Base-by-base conservation (phyloP, 768 basidiomycete genomes). In the Tricholoma sp. region DNA sequence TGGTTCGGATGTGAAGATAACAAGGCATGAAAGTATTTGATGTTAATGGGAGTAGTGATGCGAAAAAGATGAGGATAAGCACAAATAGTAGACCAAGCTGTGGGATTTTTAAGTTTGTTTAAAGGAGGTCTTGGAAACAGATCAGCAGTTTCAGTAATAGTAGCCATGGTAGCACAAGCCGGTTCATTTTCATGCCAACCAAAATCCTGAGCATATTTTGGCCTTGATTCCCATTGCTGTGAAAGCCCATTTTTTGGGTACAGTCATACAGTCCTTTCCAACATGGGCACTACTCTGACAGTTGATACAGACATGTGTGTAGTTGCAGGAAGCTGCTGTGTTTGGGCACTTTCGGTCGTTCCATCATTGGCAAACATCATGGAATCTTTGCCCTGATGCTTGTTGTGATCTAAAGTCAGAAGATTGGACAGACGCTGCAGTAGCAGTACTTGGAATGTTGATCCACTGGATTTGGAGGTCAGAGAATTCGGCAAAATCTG, bases 301-400 rank as follows among this genome's bases (percentile, higher is more conserved):
- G 24, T 27, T 27, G 5, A 27, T 27, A 5, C 24, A 27, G 24
- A 27, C 24, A 27, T 27, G 24, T 27, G 24, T 5, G 5, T 27
- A 27, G 24, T 27, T 27, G 60, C 63, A 66, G 2, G 18, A 31
- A n/a, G 41, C 22, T 31, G 12, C 29, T 3, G 50, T 14, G 52
- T 63, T 63, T 9, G 61, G 59, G 54, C 64, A 67, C 1, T 29
- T 24, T 4, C 56, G 56, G 1, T 55, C 56, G 32, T 66, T 64
- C 49, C 50, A 63, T 2, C 59, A 34, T 21, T 57, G n/a, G 54
- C 65, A 64, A 0, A 57, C 35, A 4, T 61, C 61, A 10, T 56
- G 5, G 24, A 5, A 16, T 27, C 31, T 41, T 29, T 32, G 19
- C 18, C 16, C 34, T 5, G 43, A 27, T 5, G 14, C 6, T 39